Conservation (phyloP, 2,329 filamentous ascomycete genomes). For the Ophiocordyceps robertsii region DNA sequence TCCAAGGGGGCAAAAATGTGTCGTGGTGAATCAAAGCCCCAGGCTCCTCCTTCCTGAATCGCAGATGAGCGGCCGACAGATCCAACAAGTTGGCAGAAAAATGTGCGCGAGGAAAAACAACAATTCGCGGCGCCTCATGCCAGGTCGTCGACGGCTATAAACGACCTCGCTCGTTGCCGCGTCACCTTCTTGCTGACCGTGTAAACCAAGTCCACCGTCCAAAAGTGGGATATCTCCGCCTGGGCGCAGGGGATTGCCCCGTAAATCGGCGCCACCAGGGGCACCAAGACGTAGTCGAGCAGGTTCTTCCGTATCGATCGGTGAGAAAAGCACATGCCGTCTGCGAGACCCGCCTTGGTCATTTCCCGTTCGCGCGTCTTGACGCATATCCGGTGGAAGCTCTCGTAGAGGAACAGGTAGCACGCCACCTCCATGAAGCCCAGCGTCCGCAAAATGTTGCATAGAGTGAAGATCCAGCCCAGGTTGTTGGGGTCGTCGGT, state of each 20-base stretch:
- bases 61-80: conserved; percentile 4
- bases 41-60: background rate
- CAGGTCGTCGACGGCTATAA: conserved; percentile 28
- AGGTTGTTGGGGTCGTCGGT: conserved; percentile 38
- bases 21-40: background rate
- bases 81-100: conserved; percentile 2
- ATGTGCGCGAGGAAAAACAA: background rate
- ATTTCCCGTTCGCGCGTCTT: conserved; percentile 51
- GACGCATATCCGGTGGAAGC: conserved; percentile 50
- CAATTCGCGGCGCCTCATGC: conserved; percentile 12
- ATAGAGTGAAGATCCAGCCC: conserved; percentile 45
- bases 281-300: conserved; percentile 51
- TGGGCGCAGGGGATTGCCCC: conserved; percentile 55
- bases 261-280: conserved; percentile 53
- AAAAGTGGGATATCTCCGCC: conserved; percentile 56
- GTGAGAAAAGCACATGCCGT: conserved; percentile 52
- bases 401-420: conserved; percentile 54
- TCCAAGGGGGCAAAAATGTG: conserved; percentile 8
- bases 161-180: conserved; percentile 32
- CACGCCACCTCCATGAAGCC: conserved; percentile 50
- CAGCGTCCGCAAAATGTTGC: conserved; percentile 43
- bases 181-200: conserved; percentile 58
- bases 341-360: conserved; percentile 47
- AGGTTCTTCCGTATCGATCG: conserved; percentile 41
- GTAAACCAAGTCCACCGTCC: conserved; percentile 56